Conservation (phyloP, 495 filamentous ascomycete genomes). For the Penicillium pulvis region DNA sequence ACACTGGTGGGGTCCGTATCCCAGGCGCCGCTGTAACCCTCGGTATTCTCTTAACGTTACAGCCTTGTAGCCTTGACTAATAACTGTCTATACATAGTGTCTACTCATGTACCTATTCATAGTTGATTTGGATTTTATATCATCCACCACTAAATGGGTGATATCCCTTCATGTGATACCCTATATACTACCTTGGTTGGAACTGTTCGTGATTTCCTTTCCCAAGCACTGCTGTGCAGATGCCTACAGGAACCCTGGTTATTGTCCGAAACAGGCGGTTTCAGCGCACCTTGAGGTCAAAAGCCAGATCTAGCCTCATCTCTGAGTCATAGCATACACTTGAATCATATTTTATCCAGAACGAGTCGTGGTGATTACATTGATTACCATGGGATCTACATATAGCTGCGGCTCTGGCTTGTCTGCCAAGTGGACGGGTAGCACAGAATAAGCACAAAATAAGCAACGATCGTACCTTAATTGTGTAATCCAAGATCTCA, state of each 20-base stretch:
- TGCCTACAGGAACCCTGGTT: slow-evolving; percentile 18
- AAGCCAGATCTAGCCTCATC: neutral
- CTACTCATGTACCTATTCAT: no score
- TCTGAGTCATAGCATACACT: neutral
- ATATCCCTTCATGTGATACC: neutral
- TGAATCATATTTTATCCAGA: neutral
- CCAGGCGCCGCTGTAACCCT: no score
- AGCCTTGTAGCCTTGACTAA: no score
- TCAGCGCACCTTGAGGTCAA: slow-evolving; percentile 1
- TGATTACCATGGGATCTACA: neutral
- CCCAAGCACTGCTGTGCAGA: neutral
- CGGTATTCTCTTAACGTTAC: no score
- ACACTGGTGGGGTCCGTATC: neutral
- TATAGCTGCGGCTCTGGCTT: neutral
- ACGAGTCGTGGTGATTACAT: neutral
- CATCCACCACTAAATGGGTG: neutral
- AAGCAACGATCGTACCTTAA: neutral
- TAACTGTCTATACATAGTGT: no score
- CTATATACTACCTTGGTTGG: neutral
- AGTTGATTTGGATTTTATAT: neutral
- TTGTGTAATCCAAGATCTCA: neutral
- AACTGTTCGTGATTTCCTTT: neutral
- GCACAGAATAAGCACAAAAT: neutral
- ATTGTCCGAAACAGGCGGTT: neutral
- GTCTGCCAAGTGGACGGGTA: neutral